Percentiles rank a stretch among this genome's conserved stretches.
phyloP scores from a whole-genome alignment of 1,139 yeast species.

The Candida frijolesensis region DNA sequence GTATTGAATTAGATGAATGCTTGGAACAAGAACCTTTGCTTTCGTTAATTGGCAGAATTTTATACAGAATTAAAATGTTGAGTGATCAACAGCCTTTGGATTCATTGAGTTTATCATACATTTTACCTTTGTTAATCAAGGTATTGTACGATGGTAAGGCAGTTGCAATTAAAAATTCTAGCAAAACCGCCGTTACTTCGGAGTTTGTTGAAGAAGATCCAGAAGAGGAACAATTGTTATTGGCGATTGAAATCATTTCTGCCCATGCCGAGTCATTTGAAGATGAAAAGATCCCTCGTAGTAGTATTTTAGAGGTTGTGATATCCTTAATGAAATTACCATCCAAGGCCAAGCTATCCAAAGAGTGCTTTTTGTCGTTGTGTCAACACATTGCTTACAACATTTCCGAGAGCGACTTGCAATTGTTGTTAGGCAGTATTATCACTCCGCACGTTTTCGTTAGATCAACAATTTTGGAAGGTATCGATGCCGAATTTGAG shows the following conservation, averaged over 20 bases:
- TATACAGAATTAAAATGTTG: slow-evolving; percentile 75
- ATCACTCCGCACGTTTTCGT: slow-evolving; percentile 70
- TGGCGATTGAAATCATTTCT: slow-evolving; percentile 77
- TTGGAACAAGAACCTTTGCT: slow-evolving; percentile 53
- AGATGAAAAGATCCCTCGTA: slow-evolving; percentile 69
- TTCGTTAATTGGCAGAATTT: slow-evolving; percentile 60
- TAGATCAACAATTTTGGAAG: slow-evolving; percentile 77
- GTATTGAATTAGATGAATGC: slow-evolving; percentile 42
- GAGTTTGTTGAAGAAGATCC: slow-evolving; percentile 80
- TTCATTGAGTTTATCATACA: slow-evolving; percentile 65
- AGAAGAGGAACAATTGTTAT: slow-evolving; percentile 80
- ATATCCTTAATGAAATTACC: slow-evolving; percentile 72
- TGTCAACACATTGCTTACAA: slow-evolving; percentile 74
- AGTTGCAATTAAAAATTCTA: slow-evolving; percentile 52
- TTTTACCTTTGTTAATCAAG: slow-evolving; percentile 70
- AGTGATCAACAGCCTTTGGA: slow-evolving; percentile 77
- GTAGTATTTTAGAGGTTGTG: slow-evolving; percentile 59
- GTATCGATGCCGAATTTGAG: slow-evolving; percentile 85
- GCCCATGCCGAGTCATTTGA: slow-evolving; percentile 76
- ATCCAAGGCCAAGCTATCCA: slow-evolving; percentile 75
- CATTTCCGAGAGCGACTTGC: slow-evolving; percentile 57
- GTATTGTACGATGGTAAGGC: slow-evolving; percentile 63
- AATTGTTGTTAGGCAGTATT: slow-evolving; percentile 58
- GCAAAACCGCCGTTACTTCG: slow-evolving; percentile 50
- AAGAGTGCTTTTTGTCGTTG: slow-evolving; percentile 77